phyloP scores from a whole-genome alignment of 202 grass and related monocot species.

The Tripidium arundinaceum region DNA sequence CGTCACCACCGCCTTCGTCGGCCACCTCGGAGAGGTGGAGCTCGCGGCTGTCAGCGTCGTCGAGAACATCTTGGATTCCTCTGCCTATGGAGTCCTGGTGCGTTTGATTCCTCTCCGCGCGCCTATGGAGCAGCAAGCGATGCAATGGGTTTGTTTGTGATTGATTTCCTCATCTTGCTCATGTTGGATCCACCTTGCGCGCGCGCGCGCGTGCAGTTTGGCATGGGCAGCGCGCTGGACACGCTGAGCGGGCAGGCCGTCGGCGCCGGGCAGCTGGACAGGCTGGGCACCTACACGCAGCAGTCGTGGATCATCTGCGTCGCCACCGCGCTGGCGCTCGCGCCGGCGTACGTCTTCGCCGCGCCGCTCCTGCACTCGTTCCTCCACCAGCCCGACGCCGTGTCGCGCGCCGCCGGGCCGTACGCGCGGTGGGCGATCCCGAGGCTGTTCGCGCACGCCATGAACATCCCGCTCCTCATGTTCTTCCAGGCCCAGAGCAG shows the following conservation, averaged over 20 bases:
- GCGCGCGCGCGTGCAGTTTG: slow-evolving; percentile 2
- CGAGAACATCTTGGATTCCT: slow-evolving; percentile 61
- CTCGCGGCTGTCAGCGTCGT: slow-evolving; percentile 54
- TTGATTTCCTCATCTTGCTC: neutral
- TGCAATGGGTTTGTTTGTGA: neutral
- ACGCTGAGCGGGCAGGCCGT: slow-evolving; percentile 70
- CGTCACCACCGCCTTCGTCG: slow-evolving; percentile 51
- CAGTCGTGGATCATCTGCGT: slow-evolving; percentile 62
- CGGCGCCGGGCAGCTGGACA: slow-evolving; percentile 43
- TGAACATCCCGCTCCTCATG: slow-evolving; percentile 56
- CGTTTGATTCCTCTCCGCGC: neutral
- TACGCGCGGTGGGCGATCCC: slow-evolving; percentile 49
- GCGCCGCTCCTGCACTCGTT: slow-evolving; percentile 33
- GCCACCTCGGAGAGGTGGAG: slow-evolving; percentile 54
- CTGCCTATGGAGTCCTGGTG: slow-evolving; percentile 61
- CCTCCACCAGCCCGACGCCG: slow-evolving; percentile 32
- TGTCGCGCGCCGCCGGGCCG: slow-evolving; percentile 23
- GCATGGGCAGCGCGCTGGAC: slow-evolving; percentile 68
- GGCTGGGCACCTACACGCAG: slow-evolving; percentile 53
- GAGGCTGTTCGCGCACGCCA: slow-evolving; percentile 49
- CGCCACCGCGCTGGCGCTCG: slow-evolving; percentile 26
- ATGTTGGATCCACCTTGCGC: neutral
- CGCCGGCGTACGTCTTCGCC: slow-evolving; percentile 41
- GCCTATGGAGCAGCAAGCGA: neutral
- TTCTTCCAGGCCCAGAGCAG: slow-evolving; percentile 61